Evolutionary conservation across 306 rosid species (phyloP).

Genomic region (Canavalia ensiformis): DNA sequence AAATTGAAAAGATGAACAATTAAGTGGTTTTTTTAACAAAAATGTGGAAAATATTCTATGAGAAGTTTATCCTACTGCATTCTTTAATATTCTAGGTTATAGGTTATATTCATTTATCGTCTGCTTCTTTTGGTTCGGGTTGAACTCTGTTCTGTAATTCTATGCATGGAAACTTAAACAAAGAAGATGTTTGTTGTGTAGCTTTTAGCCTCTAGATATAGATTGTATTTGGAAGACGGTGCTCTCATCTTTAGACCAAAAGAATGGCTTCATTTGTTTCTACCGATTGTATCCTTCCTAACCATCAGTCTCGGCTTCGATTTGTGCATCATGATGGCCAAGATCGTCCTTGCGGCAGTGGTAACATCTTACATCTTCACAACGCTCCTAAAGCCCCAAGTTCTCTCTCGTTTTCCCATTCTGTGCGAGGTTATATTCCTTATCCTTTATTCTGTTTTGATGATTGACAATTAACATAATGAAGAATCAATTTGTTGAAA

Average conservation of each 20-base stretch:
- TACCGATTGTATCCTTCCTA: conserved; percentile 50
- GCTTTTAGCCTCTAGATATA: conserved; percentile 21
- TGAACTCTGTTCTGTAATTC: not conserved
- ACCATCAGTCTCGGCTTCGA: conserved; percentile 43
- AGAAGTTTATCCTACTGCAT: no score
- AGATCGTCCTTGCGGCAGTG: conserved; percentile 4
- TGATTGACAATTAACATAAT: conserved; percentile 12
- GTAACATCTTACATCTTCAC: conserved; percentile 39
- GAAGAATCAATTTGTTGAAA: not conserved
- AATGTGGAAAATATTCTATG: no score
- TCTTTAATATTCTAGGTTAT: not conserved
- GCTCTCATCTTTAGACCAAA: conserved; percentile 28
- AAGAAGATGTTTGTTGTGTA: conserved; percentile 15
- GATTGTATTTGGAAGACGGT: conserved; percentile 14
- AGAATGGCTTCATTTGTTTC: conserved; percentile 58
- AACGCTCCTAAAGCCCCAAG: conserved; percentile 23
- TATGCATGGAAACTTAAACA: not conserved
- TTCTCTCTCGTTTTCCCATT: conserved; percentile 43
- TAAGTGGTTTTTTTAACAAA: no score
- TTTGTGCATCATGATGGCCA: conserved; percentile 34
- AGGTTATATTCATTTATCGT: not conserved
- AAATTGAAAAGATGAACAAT: no score
- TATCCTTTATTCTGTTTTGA: conserved; percentile 16
- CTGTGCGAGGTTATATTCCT: conserved; percentile 47
- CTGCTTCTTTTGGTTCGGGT: not conserved